Conservation (phyloP, 768 basidiomycete species). For the Russula sp. region DNA sequence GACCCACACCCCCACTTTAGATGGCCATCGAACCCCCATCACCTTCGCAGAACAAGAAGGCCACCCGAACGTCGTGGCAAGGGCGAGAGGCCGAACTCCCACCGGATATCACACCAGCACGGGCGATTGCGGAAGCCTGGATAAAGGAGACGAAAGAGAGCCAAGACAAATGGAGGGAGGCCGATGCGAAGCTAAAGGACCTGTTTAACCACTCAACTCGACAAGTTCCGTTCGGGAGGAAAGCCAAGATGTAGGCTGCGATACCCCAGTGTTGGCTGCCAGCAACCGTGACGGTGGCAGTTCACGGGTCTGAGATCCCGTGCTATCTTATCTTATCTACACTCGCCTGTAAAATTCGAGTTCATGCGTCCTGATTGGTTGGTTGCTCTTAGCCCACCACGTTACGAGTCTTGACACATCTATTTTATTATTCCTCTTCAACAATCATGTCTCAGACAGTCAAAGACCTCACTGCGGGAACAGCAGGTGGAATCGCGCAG, state of each 20-base stretch:
- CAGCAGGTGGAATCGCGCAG: slow-evolving; percentile 88
- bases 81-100: slow-evolving; percentile 14
- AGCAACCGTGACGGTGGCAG: not conserved
- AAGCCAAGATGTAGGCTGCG: slow-evolving; percentile 24
- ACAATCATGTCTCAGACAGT: slow-evolving; percentile 50
- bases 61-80: slow-evolving; percentile 14
- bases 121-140: slow-evolving; percentile 67
- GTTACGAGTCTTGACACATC: not conserved
- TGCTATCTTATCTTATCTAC: slow-evolving; percentile 31
- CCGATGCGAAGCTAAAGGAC: slow-evolving; percentile 42
- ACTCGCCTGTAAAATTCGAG: slow-evolving; percentile 20
- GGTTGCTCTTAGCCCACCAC: slow-evolving; percentile 10
- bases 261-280: slow-evolving; percentile 14
- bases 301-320: not conserved
- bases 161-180: slow-evolving; percentile 55
- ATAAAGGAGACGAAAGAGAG: slow-evolving; percentile 52
- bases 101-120: slow-evolving; percentile 41
- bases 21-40: slow-evolving; percentile 27
- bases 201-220: slow-evolving; percentile 51
- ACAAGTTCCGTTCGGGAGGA: slow-evolving; percentile 27
- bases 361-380: slow-evolving; percentile 20
- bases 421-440: not conserved
- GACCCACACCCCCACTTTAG: slow-evolving; percentile 5
- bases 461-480: slow-evolving; percentile 86
- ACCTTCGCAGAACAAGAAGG: slow-evolving; percentile 22